Evolutionary conservation across 306 rosid species (phyloP).

Genomic region (Phaseolus lunatus): DNA sequence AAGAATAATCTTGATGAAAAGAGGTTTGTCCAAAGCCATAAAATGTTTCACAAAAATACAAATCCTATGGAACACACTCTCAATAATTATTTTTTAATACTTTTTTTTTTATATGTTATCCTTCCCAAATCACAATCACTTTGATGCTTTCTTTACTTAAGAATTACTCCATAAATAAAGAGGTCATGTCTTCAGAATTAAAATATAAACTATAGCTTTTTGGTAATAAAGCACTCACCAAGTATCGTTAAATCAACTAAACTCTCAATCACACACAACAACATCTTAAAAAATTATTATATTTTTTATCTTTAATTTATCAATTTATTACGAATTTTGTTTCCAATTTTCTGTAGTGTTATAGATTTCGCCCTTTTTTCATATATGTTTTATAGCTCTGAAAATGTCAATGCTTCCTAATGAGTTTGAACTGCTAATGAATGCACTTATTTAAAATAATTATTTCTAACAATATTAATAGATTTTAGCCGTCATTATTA

Average conservation of each 20-base stretch:
- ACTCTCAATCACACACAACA: constrained; percentile 6
- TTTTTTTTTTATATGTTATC: not conserved
- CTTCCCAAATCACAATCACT: constrained; percentile 34
- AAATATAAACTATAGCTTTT: not conserved
- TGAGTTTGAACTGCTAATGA: too few relatives aligned
- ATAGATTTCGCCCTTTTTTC: too few relatives aligned
- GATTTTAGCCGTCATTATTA: too few relatives aligned
- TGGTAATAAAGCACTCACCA: not conserved
- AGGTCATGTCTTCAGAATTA: not conserved
- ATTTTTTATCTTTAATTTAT: too few relatives aligned
- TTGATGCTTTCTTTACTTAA: constrained; percentile 29
- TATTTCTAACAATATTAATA: too few relatives aligned
- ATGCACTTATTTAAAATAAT: too few relatives aligned
- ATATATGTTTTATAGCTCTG: too few relatives aligned
- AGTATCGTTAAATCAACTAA: constrained; percentile 17
- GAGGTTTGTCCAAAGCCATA: constrained; percentile 21
- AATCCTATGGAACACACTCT: not conserved
- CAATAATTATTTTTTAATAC: constrained; percentile 5
- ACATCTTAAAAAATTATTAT: not conserved
- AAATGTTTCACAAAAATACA: constrained; percentile 39
- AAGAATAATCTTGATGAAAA: constrained; percentile 32
- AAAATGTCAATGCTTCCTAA: too few relatives aligned
- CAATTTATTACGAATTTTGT: too few relatives aligned
- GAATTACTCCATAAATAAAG: constrained; percentile 9
- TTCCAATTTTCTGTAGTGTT: too few relatives aligned